A percentile compares a stretch with the other conserved stretches of the same genome.
Conservation (phyloP, 768 basidiomycete genomes). For the Tephrocybe sp. region DNA sequence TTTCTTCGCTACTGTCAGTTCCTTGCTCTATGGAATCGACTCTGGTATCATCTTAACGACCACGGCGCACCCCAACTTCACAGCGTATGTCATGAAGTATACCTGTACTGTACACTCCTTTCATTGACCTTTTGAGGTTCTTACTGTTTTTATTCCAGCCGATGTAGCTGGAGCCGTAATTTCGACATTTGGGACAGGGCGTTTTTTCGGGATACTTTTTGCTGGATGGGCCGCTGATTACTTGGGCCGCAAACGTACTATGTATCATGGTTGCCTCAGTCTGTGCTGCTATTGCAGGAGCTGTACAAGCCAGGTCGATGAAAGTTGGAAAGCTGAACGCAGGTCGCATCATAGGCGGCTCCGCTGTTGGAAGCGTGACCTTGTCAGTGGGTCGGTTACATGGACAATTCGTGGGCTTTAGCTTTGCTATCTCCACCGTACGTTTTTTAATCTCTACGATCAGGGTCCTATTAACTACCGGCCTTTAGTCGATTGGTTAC, state of each 20-base stretch:
- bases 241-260: slow-evolving; percentile 9
- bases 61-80: slow-evolving; percentile 8
- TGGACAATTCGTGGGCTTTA: slow-evolving; percentile 8
- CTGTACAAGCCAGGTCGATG: slow-evolving; percentile 7
- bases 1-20: slow-evolving; percentile 2
- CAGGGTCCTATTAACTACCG: too few species aligned
- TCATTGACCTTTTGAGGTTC: neutral
- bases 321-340: slow-evolving; percentile 9
- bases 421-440: slow-evolving; percentile 9
- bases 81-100: slow-evolving; percentile 7
- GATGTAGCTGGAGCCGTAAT: slow-evolving; percentile 6
- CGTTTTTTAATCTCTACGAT: too few species aligned
- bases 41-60: slow-evolving; percentile 11
- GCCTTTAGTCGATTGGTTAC: slow-evolving; percentile 10
- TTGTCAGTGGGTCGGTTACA: slow-evolving; percentile 12
- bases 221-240: slow-evolving; percentile 11
- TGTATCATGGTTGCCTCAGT: slow-evolving; percentile 6
- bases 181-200: slow-evolving; percentile 9
- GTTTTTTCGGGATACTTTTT: slow-evolving; percentile 6
- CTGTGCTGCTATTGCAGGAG: slow-evolving; percentile 10
- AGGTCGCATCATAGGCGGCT: slow-evolving; percentile 10
- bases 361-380: slow-evolving; percentile 12
- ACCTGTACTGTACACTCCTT: neutral
- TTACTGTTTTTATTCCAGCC: neutral
- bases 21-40: slow-evolving; percentile 11